Evolutionary conservation across 495 filamentous ascomycete genomes (phyloP), one percentile per base, ranked within the genome.

Genomic region (Annulohypoxylon bovei): DNA sequence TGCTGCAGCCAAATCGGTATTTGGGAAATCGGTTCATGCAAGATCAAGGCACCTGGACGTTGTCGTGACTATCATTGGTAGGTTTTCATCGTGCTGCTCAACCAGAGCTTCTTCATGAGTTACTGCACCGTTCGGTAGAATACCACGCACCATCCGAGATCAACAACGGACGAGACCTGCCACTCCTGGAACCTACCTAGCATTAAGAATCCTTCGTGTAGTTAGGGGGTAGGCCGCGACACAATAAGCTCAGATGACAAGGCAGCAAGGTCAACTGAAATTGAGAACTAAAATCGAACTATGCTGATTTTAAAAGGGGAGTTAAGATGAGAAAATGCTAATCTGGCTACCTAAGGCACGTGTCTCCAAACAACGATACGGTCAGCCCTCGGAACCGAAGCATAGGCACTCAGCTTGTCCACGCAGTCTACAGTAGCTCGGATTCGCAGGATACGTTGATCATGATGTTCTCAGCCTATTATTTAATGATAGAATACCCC

Each of bases 11-110:
- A 58, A 60, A 20, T 42, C 35, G 14, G 28, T 20, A 52, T 52
- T 61, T 37, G 62, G 57, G 27, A 50, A 40, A 56, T 50, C 62
- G 55, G 47, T 32, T 39, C 47, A 44, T 44, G 61, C 62, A 54
- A 49, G 32, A 56, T 62, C 39, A 30, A 71, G 14, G 14, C 62
- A 67, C 63, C 57, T 71, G 57, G 62, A 25, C 32, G 33, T 6
- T 46, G 18, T 58, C n/a, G 18, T 50, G 18, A 22, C 32, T 30
- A 35, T 71, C 50, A 71, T 71, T 67, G 58, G 63, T 54, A 58
- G 57, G 57, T 59, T 61, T 1, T 35, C 27, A 37, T 62, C 39
- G 12, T 9, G 27, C 27, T 16, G 25, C 16, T 20, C 30, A 33
- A 39, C 9, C 12, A 49, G 42, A 57, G 42, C 18, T 40, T 59